Percentiles rank a stretch among this genome's conserved stretches.
Evolutionary conservation across 129 eudicot genomes (phyloP).

Genomic region (Flaveria brownii): DNA sequence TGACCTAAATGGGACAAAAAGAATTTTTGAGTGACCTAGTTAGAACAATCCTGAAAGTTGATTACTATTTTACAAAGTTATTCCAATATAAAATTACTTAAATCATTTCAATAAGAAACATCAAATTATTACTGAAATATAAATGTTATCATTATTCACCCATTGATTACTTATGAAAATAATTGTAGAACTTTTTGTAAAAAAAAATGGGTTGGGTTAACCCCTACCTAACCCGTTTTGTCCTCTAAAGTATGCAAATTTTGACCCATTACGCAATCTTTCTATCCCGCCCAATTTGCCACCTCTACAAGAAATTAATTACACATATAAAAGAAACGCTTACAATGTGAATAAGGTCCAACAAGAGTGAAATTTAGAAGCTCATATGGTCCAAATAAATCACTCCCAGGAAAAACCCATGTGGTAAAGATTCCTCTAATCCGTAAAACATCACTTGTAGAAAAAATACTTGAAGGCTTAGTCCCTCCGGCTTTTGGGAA

Average conservation of each 20-base stretch:
- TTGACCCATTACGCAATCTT: neutral
- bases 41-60: no score
- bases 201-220: neutral
- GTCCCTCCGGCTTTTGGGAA: conserved; percentile 51
- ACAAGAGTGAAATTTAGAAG: conserved; percentile 83
- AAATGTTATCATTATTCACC: neutral
- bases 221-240: neutral
- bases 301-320: neutral
- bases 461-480: conserved; percentile 40
- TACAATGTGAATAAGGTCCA: conserved; percentile 80
- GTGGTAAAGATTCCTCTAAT: conserved; percentile 52
- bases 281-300: neutral
- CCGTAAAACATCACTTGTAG: conserved; percentile 57
- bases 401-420: conserved; percentile 61
- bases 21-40: no score
- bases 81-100: neutral
- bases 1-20: no score
- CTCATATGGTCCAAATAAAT: conserved; percentile 91
- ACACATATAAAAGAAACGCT: conserved; percentile 2
- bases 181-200: neutral
- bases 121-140: neutral
- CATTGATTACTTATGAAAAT: neutral
- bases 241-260: neutral
- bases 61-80: no score
- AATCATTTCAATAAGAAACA: neutral